Percentiles rank a stretch among this genome's conserved stretches.
Evolutionary conservation across 768 basidiomycete genomes (phyloP).

Genomic region (Pleurotus ostreatus): DNA sequence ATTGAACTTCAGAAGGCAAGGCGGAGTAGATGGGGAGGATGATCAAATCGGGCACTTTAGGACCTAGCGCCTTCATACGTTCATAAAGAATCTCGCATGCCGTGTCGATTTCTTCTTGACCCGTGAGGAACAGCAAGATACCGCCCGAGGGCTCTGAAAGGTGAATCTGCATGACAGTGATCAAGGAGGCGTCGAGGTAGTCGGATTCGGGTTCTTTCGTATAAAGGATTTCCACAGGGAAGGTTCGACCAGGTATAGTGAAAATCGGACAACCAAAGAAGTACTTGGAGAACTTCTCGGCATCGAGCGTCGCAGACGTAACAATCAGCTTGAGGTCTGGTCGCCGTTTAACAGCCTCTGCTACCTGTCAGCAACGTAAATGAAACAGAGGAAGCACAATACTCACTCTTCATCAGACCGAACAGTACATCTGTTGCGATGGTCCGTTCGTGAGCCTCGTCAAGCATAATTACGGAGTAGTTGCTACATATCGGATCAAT

Average conservation of each 20-base stretch:
- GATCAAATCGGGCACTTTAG: slow-evolving; percentile 96
- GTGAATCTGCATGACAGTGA: slow-evolving; percentile 99
- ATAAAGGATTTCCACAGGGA: slow-evolving; percentile 96
- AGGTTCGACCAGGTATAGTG: slow-evolving; percentile 99
- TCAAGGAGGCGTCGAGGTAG: slow-evolving; percentile 96
- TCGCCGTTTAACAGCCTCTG: slow-evolving; percentile 92
- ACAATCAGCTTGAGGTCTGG: slow-evolving; percentile 97
- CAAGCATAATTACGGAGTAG: slow-evolving; percentile 96
- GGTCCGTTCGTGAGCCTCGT: slow-evolving; percentile 98
- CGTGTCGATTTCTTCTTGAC: slow-evolving; percentile 98
- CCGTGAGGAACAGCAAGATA: slow-evolving; percentile 93
- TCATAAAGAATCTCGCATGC: slow-evolving; percentile 96
- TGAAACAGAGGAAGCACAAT: neutral
- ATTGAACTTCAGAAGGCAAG: slow-evolving; percentile 96
- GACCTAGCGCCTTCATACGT: slow-evolving; percentile 97
- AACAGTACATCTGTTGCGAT: slow-evolving; percentile 99
- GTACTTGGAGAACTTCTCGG: slow-evolving; percentile 99
- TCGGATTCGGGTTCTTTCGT: slow-evolving; percentile 98
- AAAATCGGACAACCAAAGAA: slow-evolving; percentile 99
- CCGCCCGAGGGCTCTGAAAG: slow-evolving; percentile 97
- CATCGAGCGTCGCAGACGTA: slow-evolving; percentile 97
- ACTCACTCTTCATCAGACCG: slow-evolving; percentile 86
- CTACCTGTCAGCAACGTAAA: slow-evolving; percentile 12
- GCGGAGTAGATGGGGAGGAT: slow-evolving; percentile 98
- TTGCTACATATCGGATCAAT: slow-evolving; percentile 91